Evolutionary conservation across 2,329 filamentous ascomycete genomes (phyloP), one percentile per base, ranked within the genome.

Genomic region (Cercospora sp.): DNA sequence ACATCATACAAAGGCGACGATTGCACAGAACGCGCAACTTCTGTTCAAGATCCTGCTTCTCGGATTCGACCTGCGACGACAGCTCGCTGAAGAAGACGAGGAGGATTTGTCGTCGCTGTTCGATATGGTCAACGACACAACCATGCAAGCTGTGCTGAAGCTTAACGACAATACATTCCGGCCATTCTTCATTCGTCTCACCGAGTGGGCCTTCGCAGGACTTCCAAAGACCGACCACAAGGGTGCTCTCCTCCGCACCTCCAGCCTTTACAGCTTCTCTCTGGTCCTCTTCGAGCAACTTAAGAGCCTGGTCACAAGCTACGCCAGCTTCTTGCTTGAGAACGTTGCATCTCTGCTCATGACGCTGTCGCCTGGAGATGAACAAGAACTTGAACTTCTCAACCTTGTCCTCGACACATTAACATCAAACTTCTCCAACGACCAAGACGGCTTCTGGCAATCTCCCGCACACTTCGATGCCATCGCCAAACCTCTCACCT

Each of bases 361-460:
- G 71, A 65, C 63, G 9, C n/a, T 76, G 23, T 77, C 73, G n/a
- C 76, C 79, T 0, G 75, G 77, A 8, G 81, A 84, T 65, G 82
- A 83, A 16, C 76, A 81, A 18, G 84, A 86, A 20, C 85, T 88
- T 72, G 80, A 84, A 55, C 85, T 97, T 3, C 92, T 92, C 86
- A 82, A 84, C 48, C 86, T 87, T 18, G 87, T 92, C 2, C 85
- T 98, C 61, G 83, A 84, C 63, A 91, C 93, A 20, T 84, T 98
- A 57, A 83, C 86, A 30, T 90, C 88, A 73, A 90, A 89, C 73
- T 97, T 98, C 76, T 86, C 91, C 79, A 89, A 97, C 78, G 95
- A 98, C 77, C 91, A 97, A 80, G 93, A 97, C 78, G 86, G 93
- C 79, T 98, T 97, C 83, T 98, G 94, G 94, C 93, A 97, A 84